Conservation (phyloP, 1,139 yeast genomes). For the Yamadazyma kanchanaburiensis region DNA sequence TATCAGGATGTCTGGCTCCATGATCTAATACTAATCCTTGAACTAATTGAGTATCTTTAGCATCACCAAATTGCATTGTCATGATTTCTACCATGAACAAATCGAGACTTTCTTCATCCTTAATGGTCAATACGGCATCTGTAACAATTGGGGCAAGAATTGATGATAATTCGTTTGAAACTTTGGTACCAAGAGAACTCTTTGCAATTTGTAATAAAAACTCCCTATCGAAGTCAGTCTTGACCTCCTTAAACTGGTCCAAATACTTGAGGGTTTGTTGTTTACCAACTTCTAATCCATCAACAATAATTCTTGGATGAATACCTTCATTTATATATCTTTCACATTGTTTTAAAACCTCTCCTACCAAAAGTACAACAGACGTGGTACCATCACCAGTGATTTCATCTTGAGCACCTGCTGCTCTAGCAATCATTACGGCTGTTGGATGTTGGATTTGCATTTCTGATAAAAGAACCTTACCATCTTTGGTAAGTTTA, state of each 20-base stretch:
- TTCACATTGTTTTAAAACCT: conserved; percentile 90
- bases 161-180: conserved; percentile 69
- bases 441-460: conserved; percentile 99
- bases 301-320: conserved; percentile 92
- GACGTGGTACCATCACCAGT: conserved; percentile 99
- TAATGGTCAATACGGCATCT: conserved; percentile 87
- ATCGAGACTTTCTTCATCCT: conserved; percentile 56
- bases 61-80: conserved; percentile 94
- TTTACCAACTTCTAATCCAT: conserved; percentile 92
- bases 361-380: conserved; percentile 92
- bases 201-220: conserved; percentile 88
- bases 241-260: conserved; percentile 52
- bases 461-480: conserved; percentile 91
- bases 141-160: conserved; percentile 91
- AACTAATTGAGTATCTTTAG: conserved; percentile 78
- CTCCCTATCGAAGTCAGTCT: conserved; percentile 68
- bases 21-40: conserved; percentile 94
- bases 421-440: conserved; percentile 97
- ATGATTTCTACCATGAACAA: conserved; percentile 97
- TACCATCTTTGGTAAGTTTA: conserved; percentile 96
- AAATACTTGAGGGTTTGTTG: conserved; percentile 67
- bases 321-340: conserved; percentile 90
- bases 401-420: conserved; percentile 97
- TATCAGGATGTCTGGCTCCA: conserved; percentile 99
- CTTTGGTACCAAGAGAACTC: conserved; percentile 85